phyloP scores from a whole-genome alignment of 257 asterid genomes.

The Verbena officinalis region DNA sequence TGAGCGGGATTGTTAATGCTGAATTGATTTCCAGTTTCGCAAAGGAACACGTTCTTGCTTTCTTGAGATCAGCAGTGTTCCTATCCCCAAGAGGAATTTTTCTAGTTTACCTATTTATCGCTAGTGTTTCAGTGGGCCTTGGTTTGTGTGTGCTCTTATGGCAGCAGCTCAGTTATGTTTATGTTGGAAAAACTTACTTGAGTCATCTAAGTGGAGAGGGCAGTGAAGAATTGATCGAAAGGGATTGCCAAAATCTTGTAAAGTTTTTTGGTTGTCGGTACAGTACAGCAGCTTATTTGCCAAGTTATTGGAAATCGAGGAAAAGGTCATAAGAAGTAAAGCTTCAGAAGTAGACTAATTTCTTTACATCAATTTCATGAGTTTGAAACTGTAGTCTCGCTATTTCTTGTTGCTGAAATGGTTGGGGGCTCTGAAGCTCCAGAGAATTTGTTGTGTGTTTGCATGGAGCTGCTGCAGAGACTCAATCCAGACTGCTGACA shows the following conservation, averaged over 20 bases:
- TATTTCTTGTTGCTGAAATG: slow-evolving; percentile 13
- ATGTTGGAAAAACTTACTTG: slow-evolving; percentile 83
- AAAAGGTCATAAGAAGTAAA: slow-evolving; percentile 71
- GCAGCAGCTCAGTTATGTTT: slow-evolving; percentile 89
- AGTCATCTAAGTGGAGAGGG: slow-evolving; percentile 59
- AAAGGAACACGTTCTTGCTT: slow-evolving; percentile 50
- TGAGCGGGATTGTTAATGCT: slow-evolving; percentile 29
- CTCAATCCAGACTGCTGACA: slow-evolving; percentile 13
- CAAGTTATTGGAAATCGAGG: slow-evolving; percentile 64
- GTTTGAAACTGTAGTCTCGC: background rate
- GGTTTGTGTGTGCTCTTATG: slow-evolving; percentile 81
- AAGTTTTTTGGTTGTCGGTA: slow-evolving; percentile 69
- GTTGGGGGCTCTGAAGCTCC: slow-evolving; percentile 11
- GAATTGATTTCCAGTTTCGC: slow-evolving; percentile 42
- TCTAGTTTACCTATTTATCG: slow-evolving; percentile 72
- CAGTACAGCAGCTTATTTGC: slow-evolving; percentile 53
- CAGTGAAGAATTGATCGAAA: slow-evolving; percentile 49
- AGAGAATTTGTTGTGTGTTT: background rate
- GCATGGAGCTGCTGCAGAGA: slow-evolving; percentile 9
- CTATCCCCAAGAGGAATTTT: slow-evolving; percentile 72
- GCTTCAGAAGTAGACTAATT: slow-evolving; percentile 40
- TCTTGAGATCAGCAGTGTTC: slow-evolving; percentile 64
- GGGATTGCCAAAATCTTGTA: slow-evolving; percentile 69
- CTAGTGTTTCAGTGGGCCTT: slow-evolving; percentile 73
- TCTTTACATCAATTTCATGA: slow-evolving; percentile 13